Evolutionary conservation across 257 asterid genomes (phyloP), one percentile per base, ranked within the genome.

Genomic region (Solanum etuberosum): DNA sequence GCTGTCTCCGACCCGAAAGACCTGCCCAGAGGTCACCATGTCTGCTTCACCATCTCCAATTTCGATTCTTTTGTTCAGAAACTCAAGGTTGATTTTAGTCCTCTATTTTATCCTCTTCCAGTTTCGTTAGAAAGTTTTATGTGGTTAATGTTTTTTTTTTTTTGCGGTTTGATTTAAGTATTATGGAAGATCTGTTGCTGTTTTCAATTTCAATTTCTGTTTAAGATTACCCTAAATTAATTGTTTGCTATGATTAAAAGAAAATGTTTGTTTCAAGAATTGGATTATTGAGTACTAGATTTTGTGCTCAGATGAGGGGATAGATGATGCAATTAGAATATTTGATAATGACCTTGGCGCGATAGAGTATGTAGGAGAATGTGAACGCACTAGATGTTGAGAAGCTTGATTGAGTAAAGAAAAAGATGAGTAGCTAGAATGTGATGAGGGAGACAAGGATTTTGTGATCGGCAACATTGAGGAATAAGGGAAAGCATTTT

Each of bases 1-100:
- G 92, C 95, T 0, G 90, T 91, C 23, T 90, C 92, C 4, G 98
- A 93, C 85, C 96, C 98, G 46, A 87, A 87, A 91, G 76, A 91
- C 70, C 93, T 95, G 3, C 94, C 89, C 40, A 92, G 98, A 86
- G 98, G 99, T 20, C 99, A 96, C 91, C 99, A 96, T 91, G 78
- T 96, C 89, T 96, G 99, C 87, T 88, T 96, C 87, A 93, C 90
- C 35, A 92, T 96, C 65, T 91, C 97, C 87, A 86, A 96, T 90
- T 93, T 94, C 81, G 92, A 95, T 90, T 89, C 94, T 87, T 92
- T 95, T 54, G 90, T 94, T 86, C 94, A 88, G 89, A 87, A 63
- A 83, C 93, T 95, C 34, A 93, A 94, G 99, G 98, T 94, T 76
- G 46, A n/a, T 6, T 42, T 74, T 10, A 31, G 11, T 84, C 14